Conservation (phyloP, 352 stramenopile species). For the Saprolegnia diclina region DNA sequence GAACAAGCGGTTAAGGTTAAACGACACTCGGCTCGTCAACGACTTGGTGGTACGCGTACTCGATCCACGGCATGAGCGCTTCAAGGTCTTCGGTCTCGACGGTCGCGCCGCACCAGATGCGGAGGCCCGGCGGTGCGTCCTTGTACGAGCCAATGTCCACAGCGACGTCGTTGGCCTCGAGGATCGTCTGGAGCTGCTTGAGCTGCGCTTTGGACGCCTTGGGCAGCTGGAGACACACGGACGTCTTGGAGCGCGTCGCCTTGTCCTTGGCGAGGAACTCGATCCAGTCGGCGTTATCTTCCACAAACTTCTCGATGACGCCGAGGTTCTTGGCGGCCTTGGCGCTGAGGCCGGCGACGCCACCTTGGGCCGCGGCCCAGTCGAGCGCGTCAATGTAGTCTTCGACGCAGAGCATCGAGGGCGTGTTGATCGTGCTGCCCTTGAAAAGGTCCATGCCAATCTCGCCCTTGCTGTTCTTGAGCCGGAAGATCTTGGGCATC, state of each 20-base stretch:
- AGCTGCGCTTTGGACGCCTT: conserved; percentile 90
- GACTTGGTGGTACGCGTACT: conserved; percentile 94
- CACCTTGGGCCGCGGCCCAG: conserved; percentile 94
- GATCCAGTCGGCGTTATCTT: conserved; percentile 92
- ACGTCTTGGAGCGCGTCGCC: conserved; percentile 93
- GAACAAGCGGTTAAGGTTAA: too few species aligned
- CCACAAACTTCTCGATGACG: conserved; percentile 96
- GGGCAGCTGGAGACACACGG: conserved; percentile 95
- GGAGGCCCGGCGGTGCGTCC: conserved; percentile 95
- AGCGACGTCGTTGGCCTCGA: conserved; percentile 95
- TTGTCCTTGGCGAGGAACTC: conserved; percentile 95
- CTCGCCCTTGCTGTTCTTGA: conserved; percentile 95
- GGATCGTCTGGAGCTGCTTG: conserved; percentile 94
- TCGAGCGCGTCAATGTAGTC: conserved; percentile 98
- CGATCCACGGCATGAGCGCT: conserved; percentile 97
- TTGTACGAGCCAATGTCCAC: conserved; percentile 98
- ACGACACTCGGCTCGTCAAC: neutral
- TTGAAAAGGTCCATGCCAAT: conserved; percentile 94
- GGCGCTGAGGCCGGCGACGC: conserved; percentile 89
- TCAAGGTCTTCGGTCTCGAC: conserved; percentile 97
- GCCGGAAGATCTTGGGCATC: conserved; percentile 98
- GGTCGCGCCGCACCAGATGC: conserved; percentile 99
- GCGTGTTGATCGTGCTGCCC: conserved; percentile 99
- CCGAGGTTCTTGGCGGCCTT: conserved; percentile 92
- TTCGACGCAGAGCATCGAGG: conserved; percentile 98